Base-by-base conservation (phyloP, 352 stramenopile genomes). In the Aphanomyces astaci region DNA sequence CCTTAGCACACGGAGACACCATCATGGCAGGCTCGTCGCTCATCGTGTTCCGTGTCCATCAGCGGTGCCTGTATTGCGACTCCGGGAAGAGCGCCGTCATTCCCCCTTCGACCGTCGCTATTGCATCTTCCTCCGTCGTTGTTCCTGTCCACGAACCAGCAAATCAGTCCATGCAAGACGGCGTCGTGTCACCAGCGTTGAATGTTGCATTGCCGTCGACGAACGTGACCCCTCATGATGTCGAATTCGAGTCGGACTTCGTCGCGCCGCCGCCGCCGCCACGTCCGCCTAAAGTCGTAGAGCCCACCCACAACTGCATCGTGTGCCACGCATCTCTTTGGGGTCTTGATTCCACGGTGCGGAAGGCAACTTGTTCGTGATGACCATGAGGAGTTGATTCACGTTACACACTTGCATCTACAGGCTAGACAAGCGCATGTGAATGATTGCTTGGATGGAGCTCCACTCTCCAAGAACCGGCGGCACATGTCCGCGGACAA, bases 351-450 rank as follows among this genome's bases (percentile, higher is more conserved):
- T 45, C 28, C 22, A 52, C 22, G 62, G 62, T 68, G 40, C 7
- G 32, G 2, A 5, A 19, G 9, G 19, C 36, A 30, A 19, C 43
- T 52, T 15, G 11, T 28, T 13, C 54, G 33, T 64, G 19, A 17
- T 64, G 7, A 1, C 19, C 24, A 64, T 63, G 54, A 22, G 0
- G 25, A 19, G 11, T 33, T 0, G n/a, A 24, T 52, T 53, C 36
- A 54, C 22, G 40, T 19, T 24, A 36, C 15, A 9, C 17, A 4
- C 0, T 60, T n/a, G n/a, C n/a, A n/a, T n/a, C n/a, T n/a, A n/a
- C n/a, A 68, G 62, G 62, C 56, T 11, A 43, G 62, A 19, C 62
- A 68, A 28, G 31, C 30, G n/a, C 62, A 68, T 24, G 62, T 68
- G 15, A 68, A 68, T 24, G 15, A 30, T n/a, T 68, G 62, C 33